Evolutionary conservation across 2,329 filamentous ascomycete genomes (phyloP), one percentile per base, ranked within the genome.

Genomic region (Talaromyces sp.): DNA sequence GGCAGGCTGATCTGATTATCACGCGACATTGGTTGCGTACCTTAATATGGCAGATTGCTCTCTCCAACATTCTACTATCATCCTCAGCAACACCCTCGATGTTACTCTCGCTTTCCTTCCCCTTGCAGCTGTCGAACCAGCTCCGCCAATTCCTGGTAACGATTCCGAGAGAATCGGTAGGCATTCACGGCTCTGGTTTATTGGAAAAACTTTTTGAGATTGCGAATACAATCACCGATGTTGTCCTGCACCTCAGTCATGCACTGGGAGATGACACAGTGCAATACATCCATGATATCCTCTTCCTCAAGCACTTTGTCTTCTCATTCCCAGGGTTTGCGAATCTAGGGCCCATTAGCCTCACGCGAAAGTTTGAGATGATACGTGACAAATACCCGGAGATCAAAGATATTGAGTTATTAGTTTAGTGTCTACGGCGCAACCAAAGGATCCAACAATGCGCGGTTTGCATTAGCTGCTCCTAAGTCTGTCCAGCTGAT

Each of bases 121-220:
- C 81, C 4, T 75, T 83, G 17, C 76, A 77, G 0, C 73, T 83
- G 6, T 82, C 80, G 1, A 74, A 75, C 61, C 78, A 80, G 61
- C 73, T 83, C 2, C 79, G 80, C 4, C 73, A 77, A 33, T 79
- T 81, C 63, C 71, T 83, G 17, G 74, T 73, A 0, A 73, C 70
- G 59, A 79, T 82, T 69, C 79, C 79, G 4, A 74, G 74, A 17
- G 73, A 81, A 43, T 82, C 81, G 62, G 82, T 87, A 65, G 81
- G 81, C 33, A 82, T 85, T 4, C 84, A 87, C 68, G 85, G 85
- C 8, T 83, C 79, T 43, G 83, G 83, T 25, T 85, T 87, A 63
- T 76, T 86, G 61, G 82, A 85, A 67, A 87, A 87, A 70, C 76
- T 87, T 4, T 86, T 87, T 63, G 85, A 87, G 69, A 85, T 87